Conservation (phyloP, 176 grass and related monocot species). For the Otatea glauca region DNA sequence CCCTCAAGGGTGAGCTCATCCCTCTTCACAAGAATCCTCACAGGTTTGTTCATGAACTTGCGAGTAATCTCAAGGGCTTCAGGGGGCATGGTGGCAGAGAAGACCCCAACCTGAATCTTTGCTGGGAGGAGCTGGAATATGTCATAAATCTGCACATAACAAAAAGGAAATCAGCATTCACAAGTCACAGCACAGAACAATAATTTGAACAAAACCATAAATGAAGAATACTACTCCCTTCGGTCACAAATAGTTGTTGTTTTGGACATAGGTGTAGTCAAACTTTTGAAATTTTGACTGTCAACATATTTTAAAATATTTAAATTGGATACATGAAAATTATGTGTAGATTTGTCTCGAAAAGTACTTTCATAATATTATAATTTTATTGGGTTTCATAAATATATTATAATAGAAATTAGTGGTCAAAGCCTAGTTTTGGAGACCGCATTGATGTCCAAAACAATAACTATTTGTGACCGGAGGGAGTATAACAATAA, state of each 20-base stretch:
- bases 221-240: neutral
- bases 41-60: conserved; percentile 95
- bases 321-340: no score
- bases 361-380: no score
- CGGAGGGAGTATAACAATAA: neutral
- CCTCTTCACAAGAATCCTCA: conserved; percentile 95
- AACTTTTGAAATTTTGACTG: no score
- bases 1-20: conserved; percentile 94
- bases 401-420: no score
- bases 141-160: conserved; percentile 77
- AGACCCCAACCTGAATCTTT: conserved; percentile 89
- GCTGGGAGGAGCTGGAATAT: conserved; percentile 88
- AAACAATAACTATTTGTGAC: no score
- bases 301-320: no score
- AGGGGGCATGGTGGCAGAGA: conserved; percentile 92
- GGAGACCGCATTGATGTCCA: no score
- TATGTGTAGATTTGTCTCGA: no score
- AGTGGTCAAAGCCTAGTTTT: no score
- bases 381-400: no score
- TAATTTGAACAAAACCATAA: neutral
- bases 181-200: neutral
- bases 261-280: no score
- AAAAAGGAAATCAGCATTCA: neutral
- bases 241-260: no score
- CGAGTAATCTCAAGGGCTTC: conserved; percentile 91